Evolutionary conservation across 2,329 filamentous ascomycete species (phyloP).

Genomic region (Daldinia eschscholtzii): DNA sequence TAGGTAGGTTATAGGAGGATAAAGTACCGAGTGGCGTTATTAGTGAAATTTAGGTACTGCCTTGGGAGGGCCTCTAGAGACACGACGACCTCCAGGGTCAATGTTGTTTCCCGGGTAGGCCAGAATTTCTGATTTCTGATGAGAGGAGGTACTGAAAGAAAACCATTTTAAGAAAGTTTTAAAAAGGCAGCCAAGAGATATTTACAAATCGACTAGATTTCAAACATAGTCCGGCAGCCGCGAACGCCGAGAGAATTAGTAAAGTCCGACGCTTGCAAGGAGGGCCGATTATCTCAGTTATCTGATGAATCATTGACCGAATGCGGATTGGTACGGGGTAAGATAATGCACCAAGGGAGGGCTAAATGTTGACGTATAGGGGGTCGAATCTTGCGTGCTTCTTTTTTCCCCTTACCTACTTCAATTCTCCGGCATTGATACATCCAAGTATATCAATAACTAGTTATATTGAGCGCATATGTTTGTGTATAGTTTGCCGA

Average conservation of each 20-base stretch:
- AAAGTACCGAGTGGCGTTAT: not conserved
- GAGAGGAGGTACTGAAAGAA: not conserved
- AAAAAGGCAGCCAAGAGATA: conserved; percentile 9
- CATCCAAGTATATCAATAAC: conserved; percentile 6
- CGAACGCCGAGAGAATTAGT: conserved; percentile 38
- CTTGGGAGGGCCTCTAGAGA: conserved; percentile 15
- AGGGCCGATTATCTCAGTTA: conserved; percentile 41
- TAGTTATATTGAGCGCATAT: not conserved
- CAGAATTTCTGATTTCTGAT: conserved; percentile 8
- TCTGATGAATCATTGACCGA: conserved; percentile 45
- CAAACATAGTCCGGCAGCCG: conserved; percentile 26
- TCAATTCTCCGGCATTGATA: not conserved
- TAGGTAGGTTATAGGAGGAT: not conserved
- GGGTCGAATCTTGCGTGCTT: conserved; percentile 42
- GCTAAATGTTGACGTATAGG: conserved; percentile 38
- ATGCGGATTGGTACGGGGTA: conserved; percentile 32
- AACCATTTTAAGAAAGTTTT: conserved; percentile 8
- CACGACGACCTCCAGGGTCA: conserved; percentile 33
- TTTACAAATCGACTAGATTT: conserved; percentile 26
- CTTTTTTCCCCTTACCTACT: conserved; percentile 35
- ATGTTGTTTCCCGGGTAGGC: conserved; percentile 11
- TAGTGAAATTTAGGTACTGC: conserved; percentile 5
- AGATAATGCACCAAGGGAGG: conserved; percentile 28
- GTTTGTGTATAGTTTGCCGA: conserved; percentile 14
- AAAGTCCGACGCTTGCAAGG: conserved; percentile 34